These are phyloP conservation scores for Boletellus emodensis DNA, from an alignment of 768 basidiomycete genomes.

Conservation along the genomic window DNA sequence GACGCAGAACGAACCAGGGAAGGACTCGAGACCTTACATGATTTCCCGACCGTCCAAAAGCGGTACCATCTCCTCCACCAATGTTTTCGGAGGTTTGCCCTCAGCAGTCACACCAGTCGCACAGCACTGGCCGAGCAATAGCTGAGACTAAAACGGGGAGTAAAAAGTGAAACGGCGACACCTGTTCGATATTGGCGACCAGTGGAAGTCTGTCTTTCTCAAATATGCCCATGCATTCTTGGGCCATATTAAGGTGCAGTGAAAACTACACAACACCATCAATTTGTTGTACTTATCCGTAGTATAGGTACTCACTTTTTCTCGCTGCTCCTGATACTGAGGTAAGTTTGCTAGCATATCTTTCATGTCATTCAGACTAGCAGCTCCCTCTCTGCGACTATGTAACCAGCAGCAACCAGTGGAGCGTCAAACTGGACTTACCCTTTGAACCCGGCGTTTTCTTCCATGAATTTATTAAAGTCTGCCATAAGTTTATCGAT, in stretches of 20 bases:
- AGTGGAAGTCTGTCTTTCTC: slow-evolving; percentile 81
- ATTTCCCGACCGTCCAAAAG: slow-evolving; percentile 84
- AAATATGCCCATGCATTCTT: slow-evolving; percentile 94
- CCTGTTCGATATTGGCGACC: slow-evolving; percentile 91
- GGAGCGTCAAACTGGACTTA: slow-evolving; percentile 33
- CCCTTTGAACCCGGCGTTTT: slow-evolving; percentile 94
- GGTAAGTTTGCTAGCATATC: slow-evolving; percentile 96
- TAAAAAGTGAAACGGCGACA: slow-evolving; percentile 15
- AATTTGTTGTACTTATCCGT: background rate
- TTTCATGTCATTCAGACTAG: slow-evolving; percentile 95
- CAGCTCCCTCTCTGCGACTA: slow-evolving; percentile 62
- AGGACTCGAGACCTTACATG: slow-evolving; percentile 47
- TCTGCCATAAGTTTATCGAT: slow-evolving; percentile 96
- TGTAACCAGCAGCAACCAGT: slow-evolving; percentile 1
- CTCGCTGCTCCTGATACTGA: slow-evolving; percentile 91
- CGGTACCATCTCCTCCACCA: slow-evolving; percentile 99
- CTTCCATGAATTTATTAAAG: slow-evolving; percentile 91
- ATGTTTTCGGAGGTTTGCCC: slow-evolving; percentile 88
- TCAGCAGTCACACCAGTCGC: slow-evolving; percentile 89
- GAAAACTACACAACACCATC: slow-evolving; percentile 66
- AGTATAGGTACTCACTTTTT: slow-evolving; percentile 57
- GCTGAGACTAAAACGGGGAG: background rate
- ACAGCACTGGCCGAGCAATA: slow-evolving; percentile 60
- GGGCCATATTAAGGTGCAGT: slow-evolving; percentile 93
- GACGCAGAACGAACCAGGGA: background rate